These are phyloP conservation scores for Irpex lacteus DNA, from an alignment of 1,284 basidiomycete species.

Conservation along the genomic window DNA sequence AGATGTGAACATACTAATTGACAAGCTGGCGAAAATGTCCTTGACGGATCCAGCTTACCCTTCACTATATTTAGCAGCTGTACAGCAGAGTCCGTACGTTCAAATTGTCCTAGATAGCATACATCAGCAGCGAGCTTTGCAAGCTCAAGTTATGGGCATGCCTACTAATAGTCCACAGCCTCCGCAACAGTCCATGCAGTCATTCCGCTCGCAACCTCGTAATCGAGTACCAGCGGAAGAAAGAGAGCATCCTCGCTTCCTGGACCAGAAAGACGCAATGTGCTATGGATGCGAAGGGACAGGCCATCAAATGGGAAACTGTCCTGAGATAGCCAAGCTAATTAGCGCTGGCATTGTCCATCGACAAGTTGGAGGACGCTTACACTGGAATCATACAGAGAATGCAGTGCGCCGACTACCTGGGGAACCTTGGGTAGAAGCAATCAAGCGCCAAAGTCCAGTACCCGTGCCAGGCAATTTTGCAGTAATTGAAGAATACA, in stretches of 20 bases:
- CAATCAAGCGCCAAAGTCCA: not conserved
- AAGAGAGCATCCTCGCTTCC: too few relatives aligned
- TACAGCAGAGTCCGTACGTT: not conserved
- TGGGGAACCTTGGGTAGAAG: not conserved
- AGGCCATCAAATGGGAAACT: not conserved
- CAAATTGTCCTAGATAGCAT: conserved; percentile 4
- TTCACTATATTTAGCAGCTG: too few relatives aligned
- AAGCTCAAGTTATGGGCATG: too few relatives aligned
- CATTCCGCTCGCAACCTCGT: not conserved
- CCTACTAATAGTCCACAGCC: not conserved
- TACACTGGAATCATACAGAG: not conserved
- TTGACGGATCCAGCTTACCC: too few relatives aligned
- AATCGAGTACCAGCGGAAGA: not conserved
- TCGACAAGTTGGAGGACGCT: not conserved
- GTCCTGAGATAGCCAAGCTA: not conserved
- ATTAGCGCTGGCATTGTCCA: not conserved
- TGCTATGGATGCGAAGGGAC: conserved; percentile 2
- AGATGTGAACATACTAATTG: too few relatives aligned
- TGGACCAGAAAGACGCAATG: not conserved
- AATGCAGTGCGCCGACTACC: not conserved
- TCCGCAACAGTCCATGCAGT: not conserved
- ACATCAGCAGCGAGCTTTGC: not conserved
- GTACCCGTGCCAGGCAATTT: not conserved
- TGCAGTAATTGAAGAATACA: too few relatives aligned
- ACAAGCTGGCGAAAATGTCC: too few relatives aligned